Base-by-base conservation (phyloP, 176 grass and related monocot species). In the Raddia guianensis region DNA sequence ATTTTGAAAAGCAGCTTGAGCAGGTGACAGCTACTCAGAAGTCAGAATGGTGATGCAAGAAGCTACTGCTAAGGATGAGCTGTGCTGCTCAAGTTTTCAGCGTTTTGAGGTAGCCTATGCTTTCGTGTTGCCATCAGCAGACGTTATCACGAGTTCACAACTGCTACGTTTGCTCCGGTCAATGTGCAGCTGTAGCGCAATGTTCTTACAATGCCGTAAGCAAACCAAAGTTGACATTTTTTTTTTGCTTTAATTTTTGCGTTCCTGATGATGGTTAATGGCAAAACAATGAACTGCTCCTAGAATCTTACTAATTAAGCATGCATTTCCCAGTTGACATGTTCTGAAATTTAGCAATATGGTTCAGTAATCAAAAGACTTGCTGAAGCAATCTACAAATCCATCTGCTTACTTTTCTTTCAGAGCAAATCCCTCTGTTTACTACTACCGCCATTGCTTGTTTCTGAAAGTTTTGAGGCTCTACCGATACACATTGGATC, bases 101-200 rank as follows among this genome's bases (percentile, higher is more conserved):
- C 72, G 74, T 77, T 4, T 7, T 52, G 56, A 42, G 40, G 14
- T 63, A 48, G 45, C 1, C 46, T 63, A 27, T 72, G 42, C 32
- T 65, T 49, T 43, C 63, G 72, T 55, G 82, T 80, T 57, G 71
- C 72, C 68, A 66, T 88, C 60, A 2, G 35, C 3, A 72, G 63
- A 80, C 72, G 46, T 19, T 34, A 46, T 72, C 75, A 54, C 16
- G 44, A 78, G n/a, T 19, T 15, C 52, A 48, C 66, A 61, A 43
- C 80, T 58, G 47, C 20, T 32, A 12, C 48, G 19, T 61, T 54
- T 62, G 43, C 6, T 60, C 46, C 10, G 72, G 82, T 87, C 65
- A 79, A 78, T 60, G 42, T 68, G 72, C 72, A 82, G 78, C 78
- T 73, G 72, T 66, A 61, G 43, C 34, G 66, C 77, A 66, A 2